Percentiles rank a stretch among this genome's conserved stretches.
Conservation (phyloP, 116 monocot species). For the Phalaenopsis hybrid region DNA sequence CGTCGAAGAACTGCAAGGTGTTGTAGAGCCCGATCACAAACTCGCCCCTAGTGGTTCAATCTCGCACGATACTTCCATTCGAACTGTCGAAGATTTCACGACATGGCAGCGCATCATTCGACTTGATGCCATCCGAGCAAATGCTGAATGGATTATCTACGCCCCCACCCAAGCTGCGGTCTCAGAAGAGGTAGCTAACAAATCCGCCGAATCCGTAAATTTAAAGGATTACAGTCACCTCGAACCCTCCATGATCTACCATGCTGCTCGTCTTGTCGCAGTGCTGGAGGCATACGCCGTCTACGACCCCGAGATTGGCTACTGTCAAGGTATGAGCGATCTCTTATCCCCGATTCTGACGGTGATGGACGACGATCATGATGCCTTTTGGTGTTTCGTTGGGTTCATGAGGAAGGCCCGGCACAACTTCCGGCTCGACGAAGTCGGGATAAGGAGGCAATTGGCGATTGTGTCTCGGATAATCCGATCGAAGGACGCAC, state of each 20-base stretch:
- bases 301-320: conserved; percentile 57
- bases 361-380: conserved; percentile 44
- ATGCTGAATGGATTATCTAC: conserved; percentile 50
- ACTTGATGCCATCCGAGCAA: conserved; percentile 48
- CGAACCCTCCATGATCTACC: conserved; percentile 46
- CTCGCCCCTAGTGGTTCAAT: conserved; percentile 4
- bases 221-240: conserved; percentile 51
- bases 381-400: conserved; percentile 63
- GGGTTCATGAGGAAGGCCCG: conserved; percentile 62
- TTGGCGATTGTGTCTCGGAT: conserved; percentile 44
- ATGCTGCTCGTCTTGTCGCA: conserved; percentile 44
- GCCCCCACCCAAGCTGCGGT: conserved; percentile 38
- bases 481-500: conserved; percentile 46
- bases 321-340: conserved; percentile 76
- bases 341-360: conserved; percentile 49
- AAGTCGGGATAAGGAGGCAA: conserved; percentile 51
- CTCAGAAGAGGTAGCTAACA: conserved; percentile 32
- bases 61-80: conserved; percentile 7
- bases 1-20: conserved; percentile 11
- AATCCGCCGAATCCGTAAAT: conserved; percentile 32
- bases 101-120: conserved; percentile 70
- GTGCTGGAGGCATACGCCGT: conserved; percentile 53
- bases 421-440: conserved; percentile 58
- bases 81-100: conserved; percentile 31
- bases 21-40: conserved; percentile 16